phyloP scores from a whole-genome alignment of 441 rosid species.

The Gossypium schwendimanii region DNA sequence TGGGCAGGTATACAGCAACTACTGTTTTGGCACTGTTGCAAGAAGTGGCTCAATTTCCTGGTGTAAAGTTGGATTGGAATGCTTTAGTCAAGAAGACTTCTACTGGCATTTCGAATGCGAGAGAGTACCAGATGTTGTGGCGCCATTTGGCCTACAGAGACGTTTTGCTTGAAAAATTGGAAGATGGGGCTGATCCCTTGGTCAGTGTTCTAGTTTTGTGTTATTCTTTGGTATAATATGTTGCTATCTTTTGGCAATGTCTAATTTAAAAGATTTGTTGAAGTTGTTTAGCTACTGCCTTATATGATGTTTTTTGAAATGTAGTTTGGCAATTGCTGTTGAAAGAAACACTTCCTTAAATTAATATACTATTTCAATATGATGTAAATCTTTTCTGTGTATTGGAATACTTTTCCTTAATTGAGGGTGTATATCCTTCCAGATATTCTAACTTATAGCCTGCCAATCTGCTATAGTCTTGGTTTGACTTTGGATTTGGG shows the following conservation, averaged over 20 bases:
- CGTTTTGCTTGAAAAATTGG: constrained; percentile 36
- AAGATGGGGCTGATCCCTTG: constrained; percentile 43
- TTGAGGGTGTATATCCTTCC: background rate
- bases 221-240: background rate
- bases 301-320: background rate
- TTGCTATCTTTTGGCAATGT: background rate
- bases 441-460: background rate
- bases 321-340: background rate
- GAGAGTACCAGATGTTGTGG: constrained; percentile 84
- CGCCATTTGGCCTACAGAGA: constrained; percentile 75
- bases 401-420: background rate
- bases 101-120: constrained; percentile 68
- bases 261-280: background rate
- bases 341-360: background rate
- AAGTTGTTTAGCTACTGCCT: background rate
- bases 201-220: constrained; percentile 24
- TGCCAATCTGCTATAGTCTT: background rate
- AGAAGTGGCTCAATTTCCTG: constrained; percentile 59
- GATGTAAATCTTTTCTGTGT: background rate
- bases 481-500: background rate
- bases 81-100: constrained; percentile 54
- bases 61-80: constrained; percentile 66
- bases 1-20: constrained; percentile 42
- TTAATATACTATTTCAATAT: background rate
- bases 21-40: constrained; percentile 54